Evolutionary conservation across 2,329 filamentous ascomycete species (phyloP).

Genomic region (Paraconiothyrium brasiliense): DNA sequence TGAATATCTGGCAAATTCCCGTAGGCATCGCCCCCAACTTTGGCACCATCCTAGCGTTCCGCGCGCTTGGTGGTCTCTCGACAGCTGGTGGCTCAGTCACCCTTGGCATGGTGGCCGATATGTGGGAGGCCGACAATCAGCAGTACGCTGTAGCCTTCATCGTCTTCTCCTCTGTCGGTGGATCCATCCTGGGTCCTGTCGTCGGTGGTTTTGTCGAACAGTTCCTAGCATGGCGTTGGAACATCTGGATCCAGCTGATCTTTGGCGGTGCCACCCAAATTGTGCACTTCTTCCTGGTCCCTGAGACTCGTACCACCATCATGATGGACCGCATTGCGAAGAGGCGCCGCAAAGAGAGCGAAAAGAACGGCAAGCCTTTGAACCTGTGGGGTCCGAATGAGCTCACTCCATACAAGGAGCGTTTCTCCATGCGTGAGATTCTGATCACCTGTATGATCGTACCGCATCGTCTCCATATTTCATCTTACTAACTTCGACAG

Average conservation of each 20-base stretch:
- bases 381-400: slow-evolving; percentile 81
- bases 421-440: slow-evolving; percentile 52
- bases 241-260: slow-evolving; percentile 87
- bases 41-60: slow-evolving; percentile 72
- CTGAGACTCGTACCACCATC: slow-evolving; percentile 79
- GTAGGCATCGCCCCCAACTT: slow-evolving; percentile 80
- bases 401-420: slow-evolving; percentile 55
- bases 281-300: slow-evolving; percentile 74
- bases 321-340: slow-evolving; percentile 84
- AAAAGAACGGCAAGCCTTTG: slow-evolving; percentile 65
- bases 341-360: slow-evolving; percentile 70
- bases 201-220: slow-evolving; percentile 79
- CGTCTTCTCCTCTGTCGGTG: slow-evolving; percentile 81
- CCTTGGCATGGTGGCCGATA: slow-evolving; percentile 70
- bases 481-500: not conserved
- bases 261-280: slow-evolving; percentile 76
- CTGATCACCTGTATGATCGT: slow-evolving; percentile 52
- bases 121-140: slow-evolving; percentile 67
- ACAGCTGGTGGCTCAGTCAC: slow-evolving; percentile 73
- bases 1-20: slow-evolving; percentile 72
- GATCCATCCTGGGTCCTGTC: slow-evolving; percentile 79
- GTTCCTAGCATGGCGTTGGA: slow-evolving; percentile 77
- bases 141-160: slow-evolving; percentile 74
- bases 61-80: slow-evolving; percentile 51
- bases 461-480: not conserved